These are phyloP conservation scores for Jackrogersella minutella DNA, from an alignment of 495 filamentous ascomycete species.

Conservation along the genomic window DNA sequence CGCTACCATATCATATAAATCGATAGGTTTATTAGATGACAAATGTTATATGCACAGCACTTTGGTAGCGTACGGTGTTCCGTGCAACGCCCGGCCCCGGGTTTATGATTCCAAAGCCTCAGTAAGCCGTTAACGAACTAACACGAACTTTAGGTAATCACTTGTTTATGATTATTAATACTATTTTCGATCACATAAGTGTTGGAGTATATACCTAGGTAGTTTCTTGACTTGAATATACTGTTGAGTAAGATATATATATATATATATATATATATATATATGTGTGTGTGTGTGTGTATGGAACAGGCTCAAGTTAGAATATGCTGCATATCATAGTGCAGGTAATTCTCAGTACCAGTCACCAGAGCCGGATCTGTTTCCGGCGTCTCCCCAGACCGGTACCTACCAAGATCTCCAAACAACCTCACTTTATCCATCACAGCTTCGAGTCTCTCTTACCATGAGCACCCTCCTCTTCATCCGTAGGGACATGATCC, in stretches of 20 bases:
- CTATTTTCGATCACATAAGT: background rate
- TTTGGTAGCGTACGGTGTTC: background rate
- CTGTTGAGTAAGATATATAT: background rate
- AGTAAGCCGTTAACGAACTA: slow-evolving; percentile 7
- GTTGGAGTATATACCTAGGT: background rate
- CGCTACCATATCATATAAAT: background rate
- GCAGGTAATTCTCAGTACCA: background rate
- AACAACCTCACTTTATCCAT: background rate
- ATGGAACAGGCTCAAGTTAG: no score
- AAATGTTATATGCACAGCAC: background rate
- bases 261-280: background rate
- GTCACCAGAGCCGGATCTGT: background rate
- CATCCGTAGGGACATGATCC: slow-evolving; percentile 17
- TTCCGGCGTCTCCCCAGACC: background rate
- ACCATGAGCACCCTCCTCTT: slow-evolving; percentile 27
- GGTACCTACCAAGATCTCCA: background rate
- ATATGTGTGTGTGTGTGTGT: no score
- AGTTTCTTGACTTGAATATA: no score
- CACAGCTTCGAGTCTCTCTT: slow-evolving; percentile 39
- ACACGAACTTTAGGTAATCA: slow-evolving; percentile 4
- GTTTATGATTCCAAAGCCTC: slow-evolving; percentile 1
- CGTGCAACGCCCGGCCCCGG: background rate
- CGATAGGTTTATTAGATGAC: no score
- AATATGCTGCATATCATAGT: background rate
- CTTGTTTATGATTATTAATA: slow-evolving; percentile 2